Conservation (phyloP, 495 filamentous ascomycete species). For the Aspergillus kassunensis region DNA sequence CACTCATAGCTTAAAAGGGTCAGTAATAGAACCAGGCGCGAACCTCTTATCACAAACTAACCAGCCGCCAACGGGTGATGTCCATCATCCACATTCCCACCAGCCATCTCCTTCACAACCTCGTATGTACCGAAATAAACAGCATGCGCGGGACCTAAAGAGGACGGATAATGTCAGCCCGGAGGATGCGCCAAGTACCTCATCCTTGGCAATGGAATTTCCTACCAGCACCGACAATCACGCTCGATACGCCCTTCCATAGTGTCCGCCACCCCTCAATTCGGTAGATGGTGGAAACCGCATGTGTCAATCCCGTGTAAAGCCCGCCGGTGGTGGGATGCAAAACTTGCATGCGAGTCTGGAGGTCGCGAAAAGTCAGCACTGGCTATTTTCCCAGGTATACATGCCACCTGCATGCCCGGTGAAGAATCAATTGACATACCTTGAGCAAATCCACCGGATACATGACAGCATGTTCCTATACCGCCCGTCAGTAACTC, state of each 20-base stretch:
- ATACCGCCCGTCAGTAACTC: constrained; percentile 18
- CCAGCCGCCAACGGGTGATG: constrained; percentile 94
- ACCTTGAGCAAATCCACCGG: constrained; percentile 98
- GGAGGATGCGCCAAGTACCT: background rate
- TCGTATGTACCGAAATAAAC: constrained; percentile 99
- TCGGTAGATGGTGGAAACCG: constrained; percentile 83
- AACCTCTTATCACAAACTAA: constrained; percentile 31
- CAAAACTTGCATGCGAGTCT: constrained; percentile 98
- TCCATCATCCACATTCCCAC: constrained; percentile 80
- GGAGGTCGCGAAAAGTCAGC: constrained; percentile 17
- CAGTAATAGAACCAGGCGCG: constrained; percentile 16
- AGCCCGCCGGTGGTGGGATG: constrained; percentile 80
- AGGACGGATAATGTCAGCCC: constrained; percentile 24
- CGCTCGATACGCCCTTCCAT: constrained; percentile 96
- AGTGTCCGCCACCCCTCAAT: constrained; percentile 85
- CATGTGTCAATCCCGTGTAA: constrained; percentile 88
- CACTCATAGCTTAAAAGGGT: constrained; percentile 66
- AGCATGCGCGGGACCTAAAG: constrained; percentile 85
- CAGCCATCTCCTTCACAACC: constrained; percentile 90
- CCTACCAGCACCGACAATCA: constrained; percentile 88
- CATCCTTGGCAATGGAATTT: constrained; percentile 3
- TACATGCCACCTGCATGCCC: background rate
- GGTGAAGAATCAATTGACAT: constrained; percentile 26
- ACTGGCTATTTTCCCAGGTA: constrained; percentile 1
- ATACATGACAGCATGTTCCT: constrained; percentile 96